phyloP scores from a whole-genome alignment of 2,329 filamentous ascomycete genomes.

The Ceratocystis cubensis region DNA sequence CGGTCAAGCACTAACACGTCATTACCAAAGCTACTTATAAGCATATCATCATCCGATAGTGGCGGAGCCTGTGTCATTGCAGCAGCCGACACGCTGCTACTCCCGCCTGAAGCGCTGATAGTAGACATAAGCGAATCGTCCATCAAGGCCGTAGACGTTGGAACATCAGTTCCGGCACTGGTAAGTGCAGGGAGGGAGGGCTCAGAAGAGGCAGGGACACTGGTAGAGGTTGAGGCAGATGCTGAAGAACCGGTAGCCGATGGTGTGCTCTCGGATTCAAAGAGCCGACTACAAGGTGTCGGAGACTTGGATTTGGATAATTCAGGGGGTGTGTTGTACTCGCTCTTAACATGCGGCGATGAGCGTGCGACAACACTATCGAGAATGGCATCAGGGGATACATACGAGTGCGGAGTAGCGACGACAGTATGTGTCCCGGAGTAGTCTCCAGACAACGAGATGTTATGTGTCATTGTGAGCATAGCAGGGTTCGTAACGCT shows the following conservation, averaged over 20 bases:
- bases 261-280: slow-evolving; percentile 33
- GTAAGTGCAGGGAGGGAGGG: slow-evolving; percentile 43
- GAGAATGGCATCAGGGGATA: slow-evolving; percentile 37
- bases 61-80: background rate
- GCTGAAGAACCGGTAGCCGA: slow-evolving; percentile 3
- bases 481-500: slow-evolving; percentile 24
- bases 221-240: slow-evolving; percentile 17
- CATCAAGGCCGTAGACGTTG: slow-evolving; percentile 25
- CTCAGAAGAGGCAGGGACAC: slow-evolving; percentile 21
- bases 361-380: slow-evolving; percentile 25
- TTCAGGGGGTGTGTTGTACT: slow-evolving; percentile 46
- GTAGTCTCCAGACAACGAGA: background rate
- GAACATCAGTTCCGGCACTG: slow-evolving; percentile 42
- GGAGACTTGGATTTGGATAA: slow-evolving; percentile 50
- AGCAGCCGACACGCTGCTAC: background rate
- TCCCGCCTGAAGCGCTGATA: slow-evolving; percentile 30
- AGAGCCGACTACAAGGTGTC: slow-evolving; percentile 35
- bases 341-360: slow-evolving; percentile 33
- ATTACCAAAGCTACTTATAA: slow-evolving; percentile 34
- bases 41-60: slow-evolving; percentile 31
- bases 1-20: slow-evolving; percentile 35
- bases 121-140: slow-evolving; percentile 8
- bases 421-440: slow-evolving; percentile 22
- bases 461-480: slow-evolving; percentile 25
- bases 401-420: slow-evolving; percentile 32